Evolutionary conservation across 2,329 filamentous ascomycete genomes (phyloP).

Genomic region (Neofusicoccum laricinum): DNA sequence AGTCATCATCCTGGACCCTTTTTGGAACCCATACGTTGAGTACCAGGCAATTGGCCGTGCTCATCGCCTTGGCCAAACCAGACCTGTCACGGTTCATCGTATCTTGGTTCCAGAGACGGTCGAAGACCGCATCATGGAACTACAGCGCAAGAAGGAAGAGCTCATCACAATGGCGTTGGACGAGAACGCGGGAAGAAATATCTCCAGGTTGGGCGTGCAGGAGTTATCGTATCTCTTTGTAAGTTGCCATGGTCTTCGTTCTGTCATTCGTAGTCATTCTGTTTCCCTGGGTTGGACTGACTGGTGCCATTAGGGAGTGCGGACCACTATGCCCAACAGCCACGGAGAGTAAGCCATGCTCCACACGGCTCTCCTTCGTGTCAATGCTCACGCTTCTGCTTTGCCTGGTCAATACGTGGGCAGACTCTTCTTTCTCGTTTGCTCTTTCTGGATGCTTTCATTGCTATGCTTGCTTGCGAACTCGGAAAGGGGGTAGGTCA

Average conservation of each 20-base stretch:
- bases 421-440: background rate
- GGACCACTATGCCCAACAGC: background rate
- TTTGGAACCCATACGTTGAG: slow-evolving; percentile 93
- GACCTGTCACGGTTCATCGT: slow-evolving; percentile 74
- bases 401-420: background rate
- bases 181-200: slow-evolving; percentile 64
- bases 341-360: background rate
- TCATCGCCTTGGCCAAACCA: slow-evolving; percentile 79
- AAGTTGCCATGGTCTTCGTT: background rate
- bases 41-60: slow-evolving; percentile 89
- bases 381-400: background rate
- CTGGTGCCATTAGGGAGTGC: background rate
- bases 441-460: background rate
- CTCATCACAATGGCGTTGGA: slow-evolving; percentile 78
- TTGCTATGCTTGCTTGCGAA: background rate
- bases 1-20: slow-evolving; percentile 87
- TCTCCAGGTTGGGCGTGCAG: slow-evolving; percentile 62
- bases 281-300: background rate
- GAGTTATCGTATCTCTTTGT: slow-evolving; percentile 72
- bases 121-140: slow-evolving; percentile 77
- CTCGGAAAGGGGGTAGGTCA: background rate
- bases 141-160: slow-evolving; percentile 76
- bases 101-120: slow-evolving; percentile 75
- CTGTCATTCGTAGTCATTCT: no score
- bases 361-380: background rate